phyloP scores from a whole-genome alignment of 768 basidiomycete species.

The Mycena alexandri region DNA sequence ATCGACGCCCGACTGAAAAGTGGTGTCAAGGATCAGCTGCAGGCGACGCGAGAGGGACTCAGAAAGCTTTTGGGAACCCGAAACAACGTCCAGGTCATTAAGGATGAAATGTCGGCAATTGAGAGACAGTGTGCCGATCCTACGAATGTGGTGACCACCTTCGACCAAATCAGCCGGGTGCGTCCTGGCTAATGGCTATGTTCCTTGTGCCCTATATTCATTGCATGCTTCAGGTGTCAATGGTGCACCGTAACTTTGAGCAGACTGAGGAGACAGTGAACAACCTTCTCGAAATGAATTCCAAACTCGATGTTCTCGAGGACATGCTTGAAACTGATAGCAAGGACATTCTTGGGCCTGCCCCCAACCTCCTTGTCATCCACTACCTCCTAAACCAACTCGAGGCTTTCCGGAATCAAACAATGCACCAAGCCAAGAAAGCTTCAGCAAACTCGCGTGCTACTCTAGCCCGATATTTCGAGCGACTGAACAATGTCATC shows the following conservation, averaged over 20 bases:
- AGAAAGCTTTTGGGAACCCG: constrained; percentile 84
- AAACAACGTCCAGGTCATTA: constrained; percentile 81
- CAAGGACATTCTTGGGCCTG: constrained; percentile 85
- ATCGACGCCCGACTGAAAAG: constrained; percentile 91
- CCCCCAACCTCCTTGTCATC: constrained; percentile 88
- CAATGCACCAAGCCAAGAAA: constrained; percentile 93
- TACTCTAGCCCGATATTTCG: constrained; percentile 85
- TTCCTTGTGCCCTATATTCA: neutral
- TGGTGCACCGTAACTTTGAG: constrained; percentile 95
- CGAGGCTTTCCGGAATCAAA: constrained; percentile 94
- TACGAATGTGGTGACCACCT: constrained; percentile 82
- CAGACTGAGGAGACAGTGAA: constrained; percentile 96
- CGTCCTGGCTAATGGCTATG: constrained; percentile 42
- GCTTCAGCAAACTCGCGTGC: constrained; percentile 74
- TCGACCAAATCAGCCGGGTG: constrained; percentile 96
- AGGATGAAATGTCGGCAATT: constrained; percentile 87
- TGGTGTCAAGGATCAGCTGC: constrained; percentile 93
- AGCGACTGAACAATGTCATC: constrained; percentile 84
- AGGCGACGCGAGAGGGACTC: constrained; percentile 90
- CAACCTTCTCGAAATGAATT: constrained; percentile 93
- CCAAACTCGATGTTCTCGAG: constrained; percentile 83
- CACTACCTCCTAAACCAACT: constrained; percentile 94
- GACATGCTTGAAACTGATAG: constrained; percentile 82
- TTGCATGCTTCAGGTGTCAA: constrained; percentile 76
- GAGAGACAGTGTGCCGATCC: constrained; percentile 85